Base-by-base conservation (phyloP, 2,329 filamentous ascomycete species). In the Fusarium decemcellulare region DNA sequence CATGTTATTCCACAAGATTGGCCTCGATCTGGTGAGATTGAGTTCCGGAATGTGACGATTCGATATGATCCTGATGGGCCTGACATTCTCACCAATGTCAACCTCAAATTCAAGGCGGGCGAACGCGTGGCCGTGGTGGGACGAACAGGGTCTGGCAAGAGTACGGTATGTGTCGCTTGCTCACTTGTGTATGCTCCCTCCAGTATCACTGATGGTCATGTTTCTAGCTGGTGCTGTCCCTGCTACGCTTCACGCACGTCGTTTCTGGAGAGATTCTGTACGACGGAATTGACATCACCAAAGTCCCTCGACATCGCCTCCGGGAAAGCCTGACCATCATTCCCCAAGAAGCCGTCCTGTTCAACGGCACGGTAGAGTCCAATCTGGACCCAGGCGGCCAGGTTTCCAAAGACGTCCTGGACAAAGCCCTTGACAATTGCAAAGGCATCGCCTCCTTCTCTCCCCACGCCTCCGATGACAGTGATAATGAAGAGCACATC, bases 81-180 rank as follows among this genome's bases (percentile, higher is more conserved):
- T 48, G 81, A 86, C 58, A 84, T 88, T 43, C 78, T 88, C 16
- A 84, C 84, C 27, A 76, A 85, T 36, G 77, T 88, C 55, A 86
- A 82, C 63, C 79, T 88, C 46, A 82, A 81, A 36, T 85, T 88
- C 65, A 81, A 80, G 12, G 92, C 91, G 0, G 93, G 93, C 1
- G 91, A 92, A 57, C 91, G 92, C 53, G 93, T 93, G 1, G 93
- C 93, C 0, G 86, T 97, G 18, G 92, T 95, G 11, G 94, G 94
- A 3, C 89, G 93, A 10, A 97, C 93, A 0, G 91, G 92, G 0
- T 94, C 92, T 6, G 94, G 94, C 5, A 97, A 97, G 79, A 94
- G 91, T 53, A 97, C 93, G 0, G 86, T 95, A 76, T 77, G 84
- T 77, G 46, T 18, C 32, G n/a, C 4, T 16, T 36, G 14, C 14